Percentiles rank a stretch among this genome's conserved stretches.
These are phyloP conservation scores for Notholithocarpus densiflorus DNA, from an alignment of 306 rosid genomes.

Conservation along the genomic window DNA sequence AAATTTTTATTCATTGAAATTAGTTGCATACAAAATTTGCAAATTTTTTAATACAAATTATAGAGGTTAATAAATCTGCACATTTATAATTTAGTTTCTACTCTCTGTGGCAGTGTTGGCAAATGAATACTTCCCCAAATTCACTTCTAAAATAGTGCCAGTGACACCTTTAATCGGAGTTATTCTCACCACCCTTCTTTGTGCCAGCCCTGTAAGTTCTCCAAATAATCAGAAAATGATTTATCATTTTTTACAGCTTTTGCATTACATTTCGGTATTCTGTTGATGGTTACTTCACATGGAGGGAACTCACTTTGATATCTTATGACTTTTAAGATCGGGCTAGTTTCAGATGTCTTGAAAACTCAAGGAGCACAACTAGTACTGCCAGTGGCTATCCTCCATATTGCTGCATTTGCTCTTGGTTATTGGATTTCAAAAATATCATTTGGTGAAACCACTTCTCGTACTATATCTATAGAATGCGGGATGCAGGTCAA, in stretches of 20 bases:
- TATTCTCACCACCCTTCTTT: conserved; percentile 81
- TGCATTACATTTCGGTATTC: conserved; percentile 8
- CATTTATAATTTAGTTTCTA: conserved; percentile 18
- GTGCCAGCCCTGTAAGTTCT: conserved; percentile 86
- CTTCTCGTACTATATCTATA: conserved; percentile 92
- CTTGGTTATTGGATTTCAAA: conserved; percentile 82
- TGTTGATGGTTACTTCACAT: conserved; percentile 12
- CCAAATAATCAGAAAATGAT: not conserved
- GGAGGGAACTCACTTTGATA: conserved; percentile 10
- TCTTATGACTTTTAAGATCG: conserved; percentile 56
- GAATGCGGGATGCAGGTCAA: conserved; percentile 98
- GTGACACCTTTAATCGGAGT: conserved; percentile 87
- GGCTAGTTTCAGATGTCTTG: conserved; percentile 81
- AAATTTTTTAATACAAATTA: not conserved
- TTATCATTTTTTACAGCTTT: conserved; percentile 4
- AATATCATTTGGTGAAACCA: conserved; percentile 87
- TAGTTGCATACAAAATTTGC: conserved; percentile 7
- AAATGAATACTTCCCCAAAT: conserved; percentile 89
- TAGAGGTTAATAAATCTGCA: conserved; percentile 13
- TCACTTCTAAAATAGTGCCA: conserved; percentile 77
- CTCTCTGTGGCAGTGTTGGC: conserved; percentile 68
- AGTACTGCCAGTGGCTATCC: conserved; percentile 72
- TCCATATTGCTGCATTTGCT: conserved; percentile 89
- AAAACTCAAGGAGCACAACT: conserved; percentile 83
- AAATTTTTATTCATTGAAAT: not conserved